Base-by-base conservation (phyloP, 2,329 filamentous ascomycete species). In the Sordariomycetes sp. region DNA sequence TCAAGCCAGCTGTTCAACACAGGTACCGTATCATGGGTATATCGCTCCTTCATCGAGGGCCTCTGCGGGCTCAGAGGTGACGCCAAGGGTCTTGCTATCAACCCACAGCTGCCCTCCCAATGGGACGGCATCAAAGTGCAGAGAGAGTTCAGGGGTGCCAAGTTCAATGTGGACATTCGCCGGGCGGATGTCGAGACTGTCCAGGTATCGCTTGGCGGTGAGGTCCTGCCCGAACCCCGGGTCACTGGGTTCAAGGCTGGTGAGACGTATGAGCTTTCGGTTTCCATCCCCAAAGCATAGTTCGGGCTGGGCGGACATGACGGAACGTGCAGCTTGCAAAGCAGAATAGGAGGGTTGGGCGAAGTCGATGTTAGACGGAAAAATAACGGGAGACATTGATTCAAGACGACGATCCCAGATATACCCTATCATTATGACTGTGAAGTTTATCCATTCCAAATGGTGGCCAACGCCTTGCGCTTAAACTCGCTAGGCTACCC, bases 1-100 rank as follows among this genome's bases (percentile, higher is more conserved):
- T 72, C 68, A 8, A 72, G 67, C 42, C 70, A 73, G 47, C 48
- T 75, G 12, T 74, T 75, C 54, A 75, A 75, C 47, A 75, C 70
- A 2, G 71, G 70, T 4, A 75, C 70, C 6, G 64, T 72, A 17
- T 66, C 66, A 14, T 75, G 70, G 71, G 68, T 59, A 3, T 75
- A 74, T 48, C 59, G 70, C 8, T 66, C 61, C 46, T 62, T 75
- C 42, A 63, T 72, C 30, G 70, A 75, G 47, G 69, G 70, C 0
- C 48, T 75, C 5, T 74, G 69, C 39, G 70, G 71, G 0, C 50
- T 75, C 24, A 58, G 59, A 9, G 71, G 71, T 18, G 66, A 68
- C 9, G 51, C 51, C 2, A 50, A 64, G 2, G 70, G 70, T 0
- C 45, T 75, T 33, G 43, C 43, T 8, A 53, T 75, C 19, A 51